Percentiles rank a stretch among this genome's conserved stretches.
phyloP scores from a whole-genome alignment of 352 stramenopile genomes.

The Pythium vanterpoolii region DNA sequence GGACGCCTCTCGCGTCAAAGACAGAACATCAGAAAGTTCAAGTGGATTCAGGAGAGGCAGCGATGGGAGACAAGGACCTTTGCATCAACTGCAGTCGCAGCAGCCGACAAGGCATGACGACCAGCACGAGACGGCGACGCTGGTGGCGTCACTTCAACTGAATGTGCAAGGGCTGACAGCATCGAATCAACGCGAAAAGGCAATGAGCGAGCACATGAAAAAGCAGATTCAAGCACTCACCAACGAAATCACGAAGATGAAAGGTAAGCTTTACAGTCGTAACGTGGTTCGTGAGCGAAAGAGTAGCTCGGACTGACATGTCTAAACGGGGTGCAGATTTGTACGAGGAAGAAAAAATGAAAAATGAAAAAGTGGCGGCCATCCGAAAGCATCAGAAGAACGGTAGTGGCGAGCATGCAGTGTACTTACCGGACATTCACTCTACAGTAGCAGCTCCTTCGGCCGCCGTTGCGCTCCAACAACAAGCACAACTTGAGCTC shows the following conservation, averaged over 20 bases:
- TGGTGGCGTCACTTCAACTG: slow-evolving; percentile 39
- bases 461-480: slow-evolving; percentile 42
- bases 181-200: slow-evolving; percentile 50
- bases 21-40: background rate
- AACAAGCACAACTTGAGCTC: slow-evolving; percentile 66
- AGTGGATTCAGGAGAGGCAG: background rate
- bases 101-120: slow-evolving; percentile 25
- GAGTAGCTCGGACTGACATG: background rate
- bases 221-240: slow-evolving; percentile 36
- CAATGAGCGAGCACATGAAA: slow-evolving; percentile 33
- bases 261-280: slow-evolving; percentile 24
- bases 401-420: slow-evolving; percentile 13
- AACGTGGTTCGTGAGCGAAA: no score
- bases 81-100: slow-evolving; percentile 24
- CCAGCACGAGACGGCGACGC: slow-evolving; percentile 25
- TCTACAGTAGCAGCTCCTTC: slow-evolving; percentile 16
- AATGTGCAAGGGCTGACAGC: slow-evolving; percentile 42
- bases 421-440: slow-evolving; percentile 48
- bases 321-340: slow-evolving; percentile 25
- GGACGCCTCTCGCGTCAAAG: background rate
- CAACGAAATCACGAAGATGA: slow-evolving; percentile 28
- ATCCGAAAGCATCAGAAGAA: slow-evolving; percentile 27
- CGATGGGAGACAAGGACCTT: background rate
- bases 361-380: slow-evolving; percentile 40
- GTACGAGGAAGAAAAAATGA: slow-evolving; percentile 41